Evolutionary conservation across 2,329 filamentous ascomycete genomes (phyloP).

Genomic region (Calonectria honghensis): DNA sequence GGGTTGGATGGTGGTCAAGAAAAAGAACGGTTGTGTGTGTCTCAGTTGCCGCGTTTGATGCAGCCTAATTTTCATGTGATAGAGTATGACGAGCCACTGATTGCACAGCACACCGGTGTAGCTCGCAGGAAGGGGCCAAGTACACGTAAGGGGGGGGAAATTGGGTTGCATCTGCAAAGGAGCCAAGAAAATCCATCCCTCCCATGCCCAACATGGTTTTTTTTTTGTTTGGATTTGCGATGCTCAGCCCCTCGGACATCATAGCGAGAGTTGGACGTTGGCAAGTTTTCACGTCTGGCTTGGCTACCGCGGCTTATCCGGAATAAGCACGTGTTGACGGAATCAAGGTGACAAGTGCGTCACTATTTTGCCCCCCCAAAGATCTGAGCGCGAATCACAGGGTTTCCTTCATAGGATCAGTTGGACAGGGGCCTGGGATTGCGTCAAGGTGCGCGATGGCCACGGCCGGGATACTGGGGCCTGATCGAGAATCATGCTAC

Average conservation of each 20-base stretch:
- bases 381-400: conserved; percentile 24
- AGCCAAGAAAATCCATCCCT: conserved; percentile 8
- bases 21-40: conserved; percentile 33
- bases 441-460: conserved; percentile 10
- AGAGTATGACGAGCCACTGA: conserved; percentile 23
- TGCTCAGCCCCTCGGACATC: conserved; percentile 15
- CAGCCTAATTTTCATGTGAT: conserved; percentile 32
- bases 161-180: conserved; percentile 23
- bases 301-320: conserved; percentile 24
- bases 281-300: neutral
- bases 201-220: neutral
- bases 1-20: neutral
- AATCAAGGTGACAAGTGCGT: conserved; percentile 17
- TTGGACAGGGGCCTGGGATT: conserved; percentile 2
- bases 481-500: conserved; percentile 18
- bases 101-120: conserved; percentile 15
- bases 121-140: conserved; percentile 7
- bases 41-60: conserved; percentile 29
- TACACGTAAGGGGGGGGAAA: neutral
- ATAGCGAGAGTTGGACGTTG: neutral
- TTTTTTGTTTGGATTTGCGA: conserved; percentile 6
- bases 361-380: conserved; percentile 21
- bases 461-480: neutral
- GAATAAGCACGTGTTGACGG: conserved; percentile 12
- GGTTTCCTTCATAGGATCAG: neutral